Percentiles rank a stretch among this genome's conserved stretches.
phyloP scores from a whole-genome alignment of 805 yeast genomes.

The Candida insectorum region DNA sequence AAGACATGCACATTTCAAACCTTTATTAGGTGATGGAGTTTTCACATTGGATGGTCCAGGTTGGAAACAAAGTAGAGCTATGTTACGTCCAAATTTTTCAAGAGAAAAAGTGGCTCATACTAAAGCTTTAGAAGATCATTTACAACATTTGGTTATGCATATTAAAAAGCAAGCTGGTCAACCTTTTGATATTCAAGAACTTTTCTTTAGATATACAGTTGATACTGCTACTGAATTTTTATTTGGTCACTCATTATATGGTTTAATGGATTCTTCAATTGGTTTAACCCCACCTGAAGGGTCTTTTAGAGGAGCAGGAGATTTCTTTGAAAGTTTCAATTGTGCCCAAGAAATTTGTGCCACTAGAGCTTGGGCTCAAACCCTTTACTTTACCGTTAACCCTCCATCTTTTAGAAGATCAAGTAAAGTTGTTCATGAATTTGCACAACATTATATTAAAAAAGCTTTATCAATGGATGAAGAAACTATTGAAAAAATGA shows the following conservation, averaged over 20 bases:
- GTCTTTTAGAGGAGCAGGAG: constrained; percentile 9
- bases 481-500: constrained; percentile 24
- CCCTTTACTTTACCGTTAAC: constrained; percentile 21
- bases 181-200: constrained; percentile 28
- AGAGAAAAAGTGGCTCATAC: constrained; percentile 32
- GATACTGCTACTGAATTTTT: constrained; percentile 38
- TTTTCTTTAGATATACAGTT: constrained; percentile 29
- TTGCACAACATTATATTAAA: constrained; percentile 28
- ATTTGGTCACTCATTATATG: constrained; percentile 31
- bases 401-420: constrained; percentile 27
- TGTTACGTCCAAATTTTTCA: constrained; percentile 33
- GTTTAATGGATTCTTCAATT: constrained; percentile 24
- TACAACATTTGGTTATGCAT: constrained; percentile 21
- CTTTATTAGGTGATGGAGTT: constrained; percentile 33
- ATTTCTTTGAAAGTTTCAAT: constrained; percentile 28
- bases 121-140: constrained; percentile 23
- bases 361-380: constrained; percentile 28
- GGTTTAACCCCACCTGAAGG: constrained; percentile 25
- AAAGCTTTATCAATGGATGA: constrained; percentile 26
- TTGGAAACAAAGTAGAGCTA: constrained; percentile 34
- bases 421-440: constrained; percentile 27
- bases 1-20: constrained; percentile 25
- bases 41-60: constrained; percentile 34
- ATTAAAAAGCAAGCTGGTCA: constrained; percentile 19
- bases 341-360: constrained; percentile 30